Evolutionary conservation across 371 early-diverging fungal genomes (phyloP), one percentile per base, ranked within the genome.

Genomic region (Synchytrium microbalum): DNA sequence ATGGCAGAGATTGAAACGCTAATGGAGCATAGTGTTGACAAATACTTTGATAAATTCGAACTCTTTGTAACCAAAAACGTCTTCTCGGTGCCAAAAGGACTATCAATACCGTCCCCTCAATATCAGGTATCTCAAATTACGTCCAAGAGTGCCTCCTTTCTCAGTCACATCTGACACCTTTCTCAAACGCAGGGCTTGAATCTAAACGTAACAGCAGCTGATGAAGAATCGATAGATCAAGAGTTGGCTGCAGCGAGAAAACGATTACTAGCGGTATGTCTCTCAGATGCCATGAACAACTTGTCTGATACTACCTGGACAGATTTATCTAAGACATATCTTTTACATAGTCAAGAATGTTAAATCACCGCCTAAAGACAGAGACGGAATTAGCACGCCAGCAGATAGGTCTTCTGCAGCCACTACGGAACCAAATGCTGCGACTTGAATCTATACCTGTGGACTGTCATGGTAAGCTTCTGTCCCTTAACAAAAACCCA

Each of bases 41-140:
- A 82, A 64, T 78, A 82, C 63, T 88, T 88, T 77, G 90, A 88
- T 69, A 78, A 82, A 30, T 87, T 87, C 63, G 89, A 90, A 66
- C 66, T 88, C n/a, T 88, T 84, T 59, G 80, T 79, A 0, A 72
- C 85, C 59, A 79, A 84, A 58, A 86, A 85, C 58, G 75, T 88
- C 62, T 87, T 90, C 60, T 78, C 75, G 25, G 70, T 88, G 19
- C 86, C 84, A n/a, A n/a, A n/a, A n/a, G n/a, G n/a, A n/a, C n/a
- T n/a, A n/a, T n/a, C n/a, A n/a, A n/a, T n/a, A 82, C 23, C 71
- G 85, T 14, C 66, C 67, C 30, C 66, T 85, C 31, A 68, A 71
- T 8, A 68, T 85, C 1, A 76, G 79, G 0, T 80, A 82, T 56
- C 73, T 81, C 56, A 74, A 82, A 70, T 78, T 77, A 54, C 38